Conservation (phyloP, 257 asterid species). For the Solanum verrucosum region DNA sequence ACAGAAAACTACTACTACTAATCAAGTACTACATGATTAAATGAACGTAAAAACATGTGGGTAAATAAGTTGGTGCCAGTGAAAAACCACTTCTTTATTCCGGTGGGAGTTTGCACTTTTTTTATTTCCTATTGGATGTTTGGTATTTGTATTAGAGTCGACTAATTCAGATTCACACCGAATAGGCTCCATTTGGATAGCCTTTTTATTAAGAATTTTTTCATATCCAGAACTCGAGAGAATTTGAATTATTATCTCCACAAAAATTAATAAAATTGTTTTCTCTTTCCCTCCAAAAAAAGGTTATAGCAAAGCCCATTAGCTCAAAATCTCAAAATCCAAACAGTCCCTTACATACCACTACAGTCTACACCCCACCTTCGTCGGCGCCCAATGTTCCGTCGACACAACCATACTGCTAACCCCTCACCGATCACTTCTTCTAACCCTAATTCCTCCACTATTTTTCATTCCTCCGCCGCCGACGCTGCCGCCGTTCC, state of each 20-base stretch:
- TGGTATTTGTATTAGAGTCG: fast-evolving
- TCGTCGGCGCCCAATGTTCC: slow-evolving; percentile 3
- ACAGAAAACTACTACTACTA: background rate
- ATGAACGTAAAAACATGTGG: background rate
- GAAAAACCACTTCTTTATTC: background rate
- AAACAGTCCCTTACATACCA: background rate
- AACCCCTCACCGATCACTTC: background rate
- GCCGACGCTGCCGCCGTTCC: background rate
- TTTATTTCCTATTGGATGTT: too few relatives aligned
- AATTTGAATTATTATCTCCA: background rate
- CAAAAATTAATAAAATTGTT: background rate
- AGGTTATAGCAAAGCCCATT: background rate
- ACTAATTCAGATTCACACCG: too few relatives aligned
- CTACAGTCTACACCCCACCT: background rate
- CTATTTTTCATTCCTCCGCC: background rate
- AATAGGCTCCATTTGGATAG: too few relatives aligned
- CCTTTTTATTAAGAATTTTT: fast-evolving
- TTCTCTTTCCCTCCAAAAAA: background rate
- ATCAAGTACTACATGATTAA: background rate
- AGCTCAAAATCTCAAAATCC: background rate
- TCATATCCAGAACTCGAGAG: too few relatives aligned
- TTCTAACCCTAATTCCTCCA: background rate
- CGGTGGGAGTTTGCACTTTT: background rate
- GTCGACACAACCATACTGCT: background rate
- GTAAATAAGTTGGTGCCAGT: background rate